Evolutionary conservation across 768 basidiomycete species (phyloP), one percentile per base, ranked within the genome.

Genomic region (Russula sp.): DNA sequence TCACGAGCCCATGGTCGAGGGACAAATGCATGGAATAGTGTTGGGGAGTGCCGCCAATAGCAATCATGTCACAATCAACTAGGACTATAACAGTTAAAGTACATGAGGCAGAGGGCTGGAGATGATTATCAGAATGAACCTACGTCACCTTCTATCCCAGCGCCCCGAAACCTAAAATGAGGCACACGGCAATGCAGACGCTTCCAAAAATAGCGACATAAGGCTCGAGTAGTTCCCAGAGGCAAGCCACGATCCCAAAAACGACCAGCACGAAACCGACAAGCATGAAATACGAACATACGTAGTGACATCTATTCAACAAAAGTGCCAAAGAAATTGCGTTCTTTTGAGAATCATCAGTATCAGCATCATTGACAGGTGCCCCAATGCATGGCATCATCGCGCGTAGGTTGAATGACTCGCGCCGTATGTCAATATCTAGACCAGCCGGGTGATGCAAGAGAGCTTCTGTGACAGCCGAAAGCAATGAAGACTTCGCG

Each of bases 151-250:
- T 38, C 61, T 56, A 63, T 20, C 5, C 22, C 52, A 65, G 39
- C 43, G 60, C 64, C 8, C 50, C 38, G 32, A 58, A 39, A 14
- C 60, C 46, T 5, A 65, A 56, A 34, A 53, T 34, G 36, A 65
- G 49, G 51, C 54, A 55, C 32, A 56, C 45, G 11, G 35, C 64
- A 22, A 65, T 42, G 36, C 55, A 65, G 29, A 51, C 38, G 34
- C 60, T 65, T 29, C 25, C 25, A 29, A 29, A 29, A 29, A 29
- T 29, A 29, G 25, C 48, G 58, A 65, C 18, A 62, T 45, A 45
- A 53, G 13, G 29, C 32, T 58, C 64, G 11, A 65, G 32, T 2
- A 34, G 10, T 22, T 35, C 45, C 64, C 60, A 65, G 35, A 61
- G 20, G 18, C 39, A 62, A 14, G 50, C 35, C 16, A 61, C 29